Percentiles rank a stretch among this genome's conserved stretches.
phyloP scores from a whole-genome alignment of 1,139 yeast species.

The Zygosaccharomyces pseudobailii region DNA sequence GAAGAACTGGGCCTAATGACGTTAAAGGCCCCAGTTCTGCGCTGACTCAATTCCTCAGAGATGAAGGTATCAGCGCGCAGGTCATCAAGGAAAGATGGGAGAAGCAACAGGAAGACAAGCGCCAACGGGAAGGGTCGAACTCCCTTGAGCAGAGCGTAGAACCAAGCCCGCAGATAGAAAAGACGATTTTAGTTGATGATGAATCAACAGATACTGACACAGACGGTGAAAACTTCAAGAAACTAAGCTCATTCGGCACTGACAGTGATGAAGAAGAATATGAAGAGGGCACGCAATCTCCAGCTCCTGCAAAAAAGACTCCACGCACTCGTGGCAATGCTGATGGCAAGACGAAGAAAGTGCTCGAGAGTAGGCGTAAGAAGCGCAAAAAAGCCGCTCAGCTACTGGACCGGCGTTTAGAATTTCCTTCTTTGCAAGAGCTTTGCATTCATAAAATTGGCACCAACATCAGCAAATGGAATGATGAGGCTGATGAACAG shows the following conservation, averaged over 20 bases:
- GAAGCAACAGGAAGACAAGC: slow-evolving; percentile 29
- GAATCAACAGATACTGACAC: slow-evolving; percentile 13
- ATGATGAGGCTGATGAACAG: slow-evolving; percentile 24
- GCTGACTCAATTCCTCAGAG: slow-evolving; percentile 64
- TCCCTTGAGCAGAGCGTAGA: slow-evolving; percentile 3
- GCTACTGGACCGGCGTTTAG: slow-evolving; percentile 63
- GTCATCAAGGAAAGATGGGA: slow-evolving; percentile 63
- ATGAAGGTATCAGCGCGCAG: slow-evolving; percentile 84
- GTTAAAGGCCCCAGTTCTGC: slow-evolving; percentile 80
- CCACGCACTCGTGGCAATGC: slow-evolving; percentile 4
- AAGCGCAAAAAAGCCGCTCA: slow-evolving; percentile 82
- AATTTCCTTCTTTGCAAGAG: slow-evolving; percentile 71
- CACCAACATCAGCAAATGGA: slow-evolving; percentile 46
- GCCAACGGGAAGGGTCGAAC: slow-evolving; percentile 5
- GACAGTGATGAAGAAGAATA: slow-evolving; percentile 33
- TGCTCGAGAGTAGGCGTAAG: slow-evolving; percentile 57
- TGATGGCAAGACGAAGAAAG: slow-evolving; percentile 39
- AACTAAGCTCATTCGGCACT: slow-evolving; percentile 11
- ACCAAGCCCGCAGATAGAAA: slow-evolving; percentile 2
- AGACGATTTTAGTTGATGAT: slow-evolving; percentile 3
- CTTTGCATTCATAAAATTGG: slow-evolving; percentile 70
- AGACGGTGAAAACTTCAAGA: slow-evolving; percentile 14
- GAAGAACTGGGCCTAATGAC: slow-evolving; percentile 36
- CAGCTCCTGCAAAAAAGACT: slow-evolving; percentile 3
- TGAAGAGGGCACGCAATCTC: slow-evolving; percentile 7